A percentile compares a stretch with the other conserved stretches of the same genome.
phyloP scores from a whole-genome alignment of 139 green algal species.

The Ulvella scutata region DNA sequence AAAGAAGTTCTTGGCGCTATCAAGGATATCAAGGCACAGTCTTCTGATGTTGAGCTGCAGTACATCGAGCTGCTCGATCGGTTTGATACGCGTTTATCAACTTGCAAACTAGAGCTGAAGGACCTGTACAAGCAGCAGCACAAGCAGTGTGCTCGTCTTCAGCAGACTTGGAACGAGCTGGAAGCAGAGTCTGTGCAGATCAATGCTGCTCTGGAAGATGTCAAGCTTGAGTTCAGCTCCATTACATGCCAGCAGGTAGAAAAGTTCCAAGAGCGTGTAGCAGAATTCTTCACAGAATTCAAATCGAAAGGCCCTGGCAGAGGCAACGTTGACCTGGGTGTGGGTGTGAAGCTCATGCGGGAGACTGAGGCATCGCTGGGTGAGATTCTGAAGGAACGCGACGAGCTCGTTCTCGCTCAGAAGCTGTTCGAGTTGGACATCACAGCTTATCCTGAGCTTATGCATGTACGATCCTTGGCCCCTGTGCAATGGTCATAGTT shows the following conservation, averaged over 20 bases:
- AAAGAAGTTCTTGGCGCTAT: background rate
- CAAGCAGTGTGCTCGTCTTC: constrained; percentile 5
- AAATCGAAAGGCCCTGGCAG: constrained; percentile 19
- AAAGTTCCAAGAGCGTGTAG: background rate
- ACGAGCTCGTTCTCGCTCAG: constrained; percentile 62
- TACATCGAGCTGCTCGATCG: background rate
- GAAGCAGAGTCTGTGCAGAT: constrained; percentile 1
- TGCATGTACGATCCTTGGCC: constrained; percentile 20
- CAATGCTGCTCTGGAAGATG: constrained; percentile 26
- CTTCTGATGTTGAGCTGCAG: background rate
- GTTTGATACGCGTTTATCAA: background rate
- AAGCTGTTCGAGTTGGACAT: constrained; percentile 72
- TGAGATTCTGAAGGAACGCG: constrained; percentile 24
- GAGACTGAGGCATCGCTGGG: constrained; percentile 25
- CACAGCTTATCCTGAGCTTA: constrained; percentile 50
- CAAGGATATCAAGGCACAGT: background rate
- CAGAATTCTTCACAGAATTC: constrained; percentile 16
- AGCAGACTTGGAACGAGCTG: constrained; percentile 9
- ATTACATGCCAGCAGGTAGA: constrained; percentile 46
- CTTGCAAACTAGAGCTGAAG: background rate
- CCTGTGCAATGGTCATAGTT: too few species aligned
- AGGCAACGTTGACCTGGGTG: constrained; percentile 23
- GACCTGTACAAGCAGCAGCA: background rate
- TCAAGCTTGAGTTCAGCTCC: constrained; percentile 48
- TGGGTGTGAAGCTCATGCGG: constrained; percentile 28